Conservation (phyloP, 352 stramenopile genomes). For the Phytopythium kandeliae region DNA sequence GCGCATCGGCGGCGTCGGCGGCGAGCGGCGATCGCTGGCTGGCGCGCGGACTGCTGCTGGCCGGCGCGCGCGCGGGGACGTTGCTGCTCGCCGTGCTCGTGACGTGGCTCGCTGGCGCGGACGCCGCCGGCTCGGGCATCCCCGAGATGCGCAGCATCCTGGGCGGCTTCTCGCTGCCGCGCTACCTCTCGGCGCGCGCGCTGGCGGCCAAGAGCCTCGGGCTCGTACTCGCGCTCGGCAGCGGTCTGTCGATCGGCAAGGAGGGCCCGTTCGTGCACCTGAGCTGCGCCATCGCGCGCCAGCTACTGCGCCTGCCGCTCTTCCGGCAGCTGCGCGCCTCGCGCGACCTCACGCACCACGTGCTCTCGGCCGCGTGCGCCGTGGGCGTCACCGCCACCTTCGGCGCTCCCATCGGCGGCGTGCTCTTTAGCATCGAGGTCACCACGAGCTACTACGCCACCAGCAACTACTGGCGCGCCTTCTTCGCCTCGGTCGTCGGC, state of each 20-base stretch:
- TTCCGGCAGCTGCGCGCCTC: conserved; percentile 59
- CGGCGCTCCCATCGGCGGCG: conserved; percentile 63
- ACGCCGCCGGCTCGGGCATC: conserved; percentile 64
- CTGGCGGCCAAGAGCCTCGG: conserved; percentile 63
- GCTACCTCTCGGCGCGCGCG: conserved; percentile 56
- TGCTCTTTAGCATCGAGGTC: conserved; percentile 79
- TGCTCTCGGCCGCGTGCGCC: conserved; percentile 60
- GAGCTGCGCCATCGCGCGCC: conserved; percentile 66
- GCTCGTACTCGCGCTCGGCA: conserved; percentile 57
- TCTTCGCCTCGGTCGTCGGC: conserved; percentile 84
- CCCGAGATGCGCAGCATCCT: conserved; percentile 80
- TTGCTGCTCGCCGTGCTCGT: conserved; percentile 53
- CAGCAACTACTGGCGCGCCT: conserved; percentile 86
- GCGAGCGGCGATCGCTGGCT: conserved; percentile 43
- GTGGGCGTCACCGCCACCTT: conserved; percentile 80
- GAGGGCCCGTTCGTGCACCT: conserved; percentile 80
- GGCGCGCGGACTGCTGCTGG: conserved; percentile 57
- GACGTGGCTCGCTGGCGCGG: conserved; percentile 56
- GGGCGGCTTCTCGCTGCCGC: conserved; percentile 54
- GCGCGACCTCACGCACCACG: conserved; percentile 58
- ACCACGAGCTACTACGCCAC: conserved; percentile 87
- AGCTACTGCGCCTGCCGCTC: conserved; percentile 46
- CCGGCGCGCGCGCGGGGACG: conserved; percentile 48
- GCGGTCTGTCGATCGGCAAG: conserved; percentile 68
- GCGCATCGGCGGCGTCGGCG: conserved; percentile 30